These are phyloP conservation scores for Ascosphaera apis DNA, from an alignment of 2,329 filamentous ascomycete genomes.

Conservation along the genomic window DNA sequence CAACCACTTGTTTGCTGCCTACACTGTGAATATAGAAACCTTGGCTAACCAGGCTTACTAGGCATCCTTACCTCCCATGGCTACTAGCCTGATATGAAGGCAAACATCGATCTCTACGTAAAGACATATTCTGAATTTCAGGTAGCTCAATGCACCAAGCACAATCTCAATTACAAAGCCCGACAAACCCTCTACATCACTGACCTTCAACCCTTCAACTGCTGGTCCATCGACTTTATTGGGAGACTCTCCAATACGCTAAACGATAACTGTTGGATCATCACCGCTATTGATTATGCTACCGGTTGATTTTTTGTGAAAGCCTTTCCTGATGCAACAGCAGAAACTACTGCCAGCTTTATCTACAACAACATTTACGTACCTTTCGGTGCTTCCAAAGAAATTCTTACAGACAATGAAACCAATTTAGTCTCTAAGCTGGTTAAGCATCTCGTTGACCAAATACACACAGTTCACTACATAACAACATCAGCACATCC, in stretches of 20 bases:
- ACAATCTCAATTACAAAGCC: no score
- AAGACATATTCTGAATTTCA: no score
- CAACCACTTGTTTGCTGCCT: not conserved
- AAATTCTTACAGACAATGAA: slow-evolving; percentile 1
- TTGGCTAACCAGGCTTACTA: not conserved
- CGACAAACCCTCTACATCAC: no score
- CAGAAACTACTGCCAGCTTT: not conserved
- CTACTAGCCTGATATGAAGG: slow-evolving; percentile 1
- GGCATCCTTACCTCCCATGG: not conserved
- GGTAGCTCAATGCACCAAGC: no score
- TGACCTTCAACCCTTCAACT: slow-evolving; percentile 1
- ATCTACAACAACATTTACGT: slow-evolving; percentile 2
- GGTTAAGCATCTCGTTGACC: slow-evolving; percentile 1
- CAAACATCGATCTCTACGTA: not conserved
- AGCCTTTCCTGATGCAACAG: slow-evolving; percentile 1
- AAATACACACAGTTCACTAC: not conserved
- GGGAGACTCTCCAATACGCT: not conserved
- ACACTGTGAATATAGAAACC: slow-evolving; percentile 1
- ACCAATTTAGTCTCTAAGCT: not conserved
- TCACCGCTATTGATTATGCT: slow-evolving; percentile 2
- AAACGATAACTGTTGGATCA: slow-evolving; percentile 1
- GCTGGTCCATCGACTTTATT: slow-evolving; percentile 1
- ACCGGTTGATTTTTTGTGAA: not conserved
- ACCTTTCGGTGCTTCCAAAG: slow-evolving; percentile 1
- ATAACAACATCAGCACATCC: slow-evolving; percentile 1